A percentile compares a stretch with the other conserved stretches of the same genome.
Evolutionary conservation across 2,329 filamentous ascomycete genomes (phyloP).

Genomic region (Penicillium corylophilum): DNA sequence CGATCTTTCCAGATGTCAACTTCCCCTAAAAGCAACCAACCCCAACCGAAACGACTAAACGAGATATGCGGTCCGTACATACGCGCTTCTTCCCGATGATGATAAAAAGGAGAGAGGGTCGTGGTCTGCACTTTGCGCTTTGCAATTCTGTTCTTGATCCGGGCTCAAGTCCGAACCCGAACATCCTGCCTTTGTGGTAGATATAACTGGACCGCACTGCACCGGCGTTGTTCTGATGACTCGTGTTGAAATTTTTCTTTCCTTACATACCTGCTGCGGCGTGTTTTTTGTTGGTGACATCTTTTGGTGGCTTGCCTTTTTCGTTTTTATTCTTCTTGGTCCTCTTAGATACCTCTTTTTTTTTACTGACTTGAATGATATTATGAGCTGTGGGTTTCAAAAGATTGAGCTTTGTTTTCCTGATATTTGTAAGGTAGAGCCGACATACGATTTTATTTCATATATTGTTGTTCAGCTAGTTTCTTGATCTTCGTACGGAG

Average conservation of each 20-base stretch:
- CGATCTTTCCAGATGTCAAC: background rate
- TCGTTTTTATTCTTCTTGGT: constrained; percentile 4
- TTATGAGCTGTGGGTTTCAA: constrained; percentile 15
- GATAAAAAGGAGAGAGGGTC: background rate
- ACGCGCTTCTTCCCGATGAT: background rate
- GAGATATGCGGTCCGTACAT: background rate
- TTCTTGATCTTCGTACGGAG: too few species aligned
- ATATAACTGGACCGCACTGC: constrained; percentile 12
- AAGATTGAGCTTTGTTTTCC: background rate
- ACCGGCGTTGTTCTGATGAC: constrained; percentile 22
- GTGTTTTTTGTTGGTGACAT: constrained; percentile 8
- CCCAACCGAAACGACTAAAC: background rate
- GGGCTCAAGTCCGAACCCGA: background rate
- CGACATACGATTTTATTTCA: background rate
- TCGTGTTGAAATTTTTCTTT: constrained; percentile 10
- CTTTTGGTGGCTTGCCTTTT: constrained; percentile 7
- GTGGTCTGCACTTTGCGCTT: background rate
- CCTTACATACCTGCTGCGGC: constrained; percentile 13
- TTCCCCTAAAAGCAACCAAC: background rate
- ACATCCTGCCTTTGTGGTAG: background rate
- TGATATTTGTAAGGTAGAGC: background rate
- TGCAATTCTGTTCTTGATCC: background rate
- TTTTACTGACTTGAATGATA: constrained; percentile 20
- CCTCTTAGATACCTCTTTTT: constrained; percentile 26
- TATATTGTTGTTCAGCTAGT: too few species aligned